Conservation (phyloP, 805 yeast species). For the Teunomyces gatunensis region DNA sequence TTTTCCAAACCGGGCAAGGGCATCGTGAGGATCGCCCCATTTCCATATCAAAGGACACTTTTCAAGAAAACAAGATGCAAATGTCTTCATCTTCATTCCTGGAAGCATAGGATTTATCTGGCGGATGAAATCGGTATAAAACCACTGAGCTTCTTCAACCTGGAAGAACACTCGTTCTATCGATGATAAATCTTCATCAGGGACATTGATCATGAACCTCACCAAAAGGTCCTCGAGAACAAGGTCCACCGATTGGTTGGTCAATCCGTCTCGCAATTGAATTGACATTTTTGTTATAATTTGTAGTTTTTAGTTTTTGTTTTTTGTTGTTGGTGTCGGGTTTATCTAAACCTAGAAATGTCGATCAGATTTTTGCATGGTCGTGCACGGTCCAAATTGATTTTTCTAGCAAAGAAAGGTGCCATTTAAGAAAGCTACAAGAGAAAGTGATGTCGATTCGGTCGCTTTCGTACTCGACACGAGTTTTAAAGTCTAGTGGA, state of each 20-base stretch:
- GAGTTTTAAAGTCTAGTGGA: conserved; percentile 7
- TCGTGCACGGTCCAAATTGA: not conserved
- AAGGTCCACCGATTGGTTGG: conserved; percentile 64
- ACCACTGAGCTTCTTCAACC: conserved; percentile 98
- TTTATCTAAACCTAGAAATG: not conserved
- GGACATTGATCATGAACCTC: conserved; percentile 87
- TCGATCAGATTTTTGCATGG: conserved; percentile 3
- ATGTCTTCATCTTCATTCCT: conserved; percentile 68
- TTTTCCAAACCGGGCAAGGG: conserved; percentile 71
- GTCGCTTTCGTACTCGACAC: conserved; percentile 1
- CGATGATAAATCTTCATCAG: conserved; percentile 83
- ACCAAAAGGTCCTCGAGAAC: conserved; percentile 84
- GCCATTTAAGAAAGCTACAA: too few species aligned
- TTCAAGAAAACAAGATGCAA: conserved; percentile 65
- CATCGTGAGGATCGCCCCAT: conserved; percentile 82
- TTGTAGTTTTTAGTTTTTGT: not conserved
- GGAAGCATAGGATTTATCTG: conserved; percentile 75
- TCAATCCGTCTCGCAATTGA: conserved; percentile 54
- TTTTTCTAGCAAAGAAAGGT: too few species aligned
- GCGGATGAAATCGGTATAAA: conserved; percentile 80
- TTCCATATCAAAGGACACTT: conserved; percentile 76
- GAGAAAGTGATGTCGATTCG: not conserved
- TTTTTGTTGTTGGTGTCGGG: conserved; percentile 6
- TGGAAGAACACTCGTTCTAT: conserved; percentile 83
- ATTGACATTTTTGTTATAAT: conserved; percentile 47